Conservation (phyloP, 768 basidiomycete species). For the Podaxis rugospora region DNA sequence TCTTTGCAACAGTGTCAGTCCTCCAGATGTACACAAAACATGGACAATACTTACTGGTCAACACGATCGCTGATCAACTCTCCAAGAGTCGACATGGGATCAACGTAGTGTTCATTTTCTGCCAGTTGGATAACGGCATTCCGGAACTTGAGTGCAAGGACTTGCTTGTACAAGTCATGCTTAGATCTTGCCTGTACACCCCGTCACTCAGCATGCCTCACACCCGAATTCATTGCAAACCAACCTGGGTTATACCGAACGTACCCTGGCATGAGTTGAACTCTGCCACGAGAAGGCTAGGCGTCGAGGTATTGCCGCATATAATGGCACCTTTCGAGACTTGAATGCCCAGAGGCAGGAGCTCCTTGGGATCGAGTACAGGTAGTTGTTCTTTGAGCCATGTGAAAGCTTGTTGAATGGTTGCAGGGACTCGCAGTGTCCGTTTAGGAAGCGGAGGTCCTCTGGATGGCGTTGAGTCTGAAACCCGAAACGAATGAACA, state of each 20-base stretch:
- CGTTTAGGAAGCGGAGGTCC: constrained; percentile 22
- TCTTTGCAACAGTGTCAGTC: constrained; percentile 17
- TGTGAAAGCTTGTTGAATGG: constrained; percentile 35
- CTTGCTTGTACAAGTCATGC: constrained; percentile 80
- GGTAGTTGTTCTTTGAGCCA: constrained; percentile 65
- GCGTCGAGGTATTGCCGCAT: constrained; percentile 83
- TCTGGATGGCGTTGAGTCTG: constrained; percentile 21
- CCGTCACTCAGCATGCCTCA: constrained; percentile 9
- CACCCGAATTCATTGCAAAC: constrained; percentile 18
- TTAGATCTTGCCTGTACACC: constrained; percentile 66
- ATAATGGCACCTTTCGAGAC: constrained; percentile 78
- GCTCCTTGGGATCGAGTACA: constrained; percentile 70
- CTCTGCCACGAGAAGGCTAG: constrained; percentile 75
- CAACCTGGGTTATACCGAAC: constrained; percentile 72
- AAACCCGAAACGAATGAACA: neutral
- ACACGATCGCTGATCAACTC: constrained; percentile 54
- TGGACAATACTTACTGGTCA: constrained; percentile 32
- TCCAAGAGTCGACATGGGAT: constrained; percentile 64
- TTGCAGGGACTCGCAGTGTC: constrained; percentile 28
- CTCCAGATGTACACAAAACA: neutral
- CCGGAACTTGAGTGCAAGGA: constrained; percentile 67
- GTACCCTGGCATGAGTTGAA: constrained; percentile 77
- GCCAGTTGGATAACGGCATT: constrained; percentile 59
- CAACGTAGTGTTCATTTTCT: constrained; percentile 73
- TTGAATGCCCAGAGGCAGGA: constrained; percentile 82